Conservation (phyloP, 1,284 basidiomycete species). For the Marasmius oreades region DNA sequence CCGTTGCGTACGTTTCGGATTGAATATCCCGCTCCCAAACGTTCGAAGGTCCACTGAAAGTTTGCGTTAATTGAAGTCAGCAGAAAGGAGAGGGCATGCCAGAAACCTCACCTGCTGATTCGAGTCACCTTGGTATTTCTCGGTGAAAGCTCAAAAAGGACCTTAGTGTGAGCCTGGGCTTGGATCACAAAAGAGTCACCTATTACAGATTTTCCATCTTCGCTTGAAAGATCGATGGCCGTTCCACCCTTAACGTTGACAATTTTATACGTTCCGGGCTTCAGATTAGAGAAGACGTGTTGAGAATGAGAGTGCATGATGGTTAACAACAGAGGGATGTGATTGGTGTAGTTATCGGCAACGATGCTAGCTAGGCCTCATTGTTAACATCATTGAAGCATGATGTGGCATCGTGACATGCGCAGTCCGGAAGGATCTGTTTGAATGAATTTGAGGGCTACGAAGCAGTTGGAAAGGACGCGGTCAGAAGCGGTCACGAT, state of each 20-base stretch:
- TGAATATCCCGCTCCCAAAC: not conserved
- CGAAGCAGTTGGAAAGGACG: too few species aligned
- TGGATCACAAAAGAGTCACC: constrained; percentile 11
- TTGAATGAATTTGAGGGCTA: too few species aligned
- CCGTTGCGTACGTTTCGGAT: not conserved
- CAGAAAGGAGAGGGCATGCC: not conserved
- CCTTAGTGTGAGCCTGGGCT: not conserved
- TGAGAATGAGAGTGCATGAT: too few species aligned
- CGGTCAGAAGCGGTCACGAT: too few species aligned
- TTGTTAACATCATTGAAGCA: too few species aligned
- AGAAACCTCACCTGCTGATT: not conserved
- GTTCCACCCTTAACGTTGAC: constrained; percentile 18
- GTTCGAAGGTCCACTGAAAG: not conserved
- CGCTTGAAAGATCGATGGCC: constrained; percentile 25
- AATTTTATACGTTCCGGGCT: constrained; percentile 24
- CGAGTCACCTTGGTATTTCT: not conserved
- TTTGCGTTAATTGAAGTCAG: not conserved
- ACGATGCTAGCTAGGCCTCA: too few species aligned
- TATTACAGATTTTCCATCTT: constrained; percentile 22
- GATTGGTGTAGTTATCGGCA: too few species aligned
- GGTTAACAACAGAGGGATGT: too few species aligned
- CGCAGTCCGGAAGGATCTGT: too few species aligned
- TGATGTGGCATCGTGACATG: too few species aligned
- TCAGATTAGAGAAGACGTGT: not conserved
- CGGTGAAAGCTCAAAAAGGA: not conserved